phyloP scores from a whole-genome alignment of 2,329 filamentous ascomycete genomes.

The Colletotrichum sublineola region DNA sequence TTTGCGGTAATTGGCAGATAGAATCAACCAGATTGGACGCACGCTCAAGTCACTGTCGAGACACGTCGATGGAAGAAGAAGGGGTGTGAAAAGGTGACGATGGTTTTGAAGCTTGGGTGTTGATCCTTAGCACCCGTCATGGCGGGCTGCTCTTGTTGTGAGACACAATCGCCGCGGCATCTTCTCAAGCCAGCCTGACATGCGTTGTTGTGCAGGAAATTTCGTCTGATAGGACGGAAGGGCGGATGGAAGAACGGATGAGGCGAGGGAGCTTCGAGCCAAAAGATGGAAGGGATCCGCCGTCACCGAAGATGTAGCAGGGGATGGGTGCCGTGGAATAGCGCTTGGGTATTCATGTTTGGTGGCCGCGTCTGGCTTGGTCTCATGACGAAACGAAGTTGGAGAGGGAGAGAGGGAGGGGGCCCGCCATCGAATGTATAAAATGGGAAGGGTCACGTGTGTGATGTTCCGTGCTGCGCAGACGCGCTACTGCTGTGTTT shows the following conservation, averaged over 20 bases:
- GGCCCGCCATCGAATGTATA: not conserved
- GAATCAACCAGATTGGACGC: not conserved
- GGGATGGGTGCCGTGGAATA: not conserved
- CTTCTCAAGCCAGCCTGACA: not conserved
- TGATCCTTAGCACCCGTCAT: not conserved
- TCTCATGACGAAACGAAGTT: constrained; percentile 13
- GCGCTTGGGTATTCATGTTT: not conserved
- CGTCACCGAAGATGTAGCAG: not conserved
- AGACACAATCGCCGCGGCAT: constrained; percentile 10
- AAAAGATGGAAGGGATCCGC: constrained; percentile 4
- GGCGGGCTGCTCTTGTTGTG: constrained; percentile 10
- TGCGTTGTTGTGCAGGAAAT: not conserved
- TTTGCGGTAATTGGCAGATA: not conserved
- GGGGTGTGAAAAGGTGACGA: constrained; percentile 7
- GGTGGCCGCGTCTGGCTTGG: not conserved
- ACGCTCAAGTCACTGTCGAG: not conserved
- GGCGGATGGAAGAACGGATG: not conserved
- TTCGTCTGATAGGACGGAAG: constrained; percentile 12
- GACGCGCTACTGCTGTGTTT: not conserved
- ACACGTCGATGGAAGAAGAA: not conserved
- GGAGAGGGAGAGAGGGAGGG: not conserved
- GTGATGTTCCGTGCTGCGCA: not conserved
- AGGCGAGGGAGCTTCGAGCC: not conserved
- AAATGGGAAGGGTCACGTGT: constrained; percentile 10
- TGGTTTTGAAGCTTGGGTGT: constrained; percentile 10